phyloP scores from a whole-genome alignment of 2,329 filamentous ascomycete genomes.

The Xylariaceae sp. region DNA sequence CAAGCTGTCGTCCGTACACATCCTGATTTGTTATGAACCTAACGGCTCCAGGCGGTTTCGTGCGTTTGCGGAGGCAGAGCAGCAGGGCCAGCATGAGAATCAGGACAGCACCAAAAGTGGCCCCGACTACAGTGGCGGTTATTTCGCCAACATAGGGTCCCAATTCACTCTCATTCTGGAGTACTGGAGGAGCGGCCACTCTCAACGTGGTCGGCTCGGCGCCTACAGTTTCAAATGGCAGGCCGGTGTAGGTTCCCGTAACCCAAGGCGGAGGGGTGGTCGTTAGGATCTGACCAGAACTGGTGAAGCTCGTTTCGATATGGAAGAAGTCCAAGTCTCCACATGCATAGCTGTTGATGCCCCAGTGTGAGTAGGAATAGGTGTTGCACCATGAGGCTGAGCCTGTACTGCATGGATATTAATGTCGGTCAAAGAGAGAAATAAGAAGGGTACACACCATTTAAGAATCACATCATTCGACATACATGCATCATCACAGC shows the following conservation, averaged over 20 bases:
- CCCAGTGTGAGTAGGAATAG: neutral
- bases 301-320: neutral
- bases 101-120: neutral
- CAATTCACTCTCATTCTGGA: neutral
- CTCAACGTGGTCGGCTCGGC: neutral
- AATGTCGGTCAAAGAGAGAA: neutral
- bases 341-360: neutral
- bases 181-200: neutral
- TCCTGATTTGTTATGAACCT: neutral
- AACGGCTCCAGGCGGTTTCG: neutral
- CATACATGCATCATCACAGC: neutral
- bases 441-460: neutral
- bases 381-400: neutral
- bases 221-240: neutral
- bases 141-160: neutral
- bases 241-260: neutral
- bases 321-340: neutral
- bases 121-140: neutral
- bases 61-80: neutral
- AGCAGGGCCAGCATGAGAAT: neutral
- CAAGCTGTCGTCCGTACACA: neutral
- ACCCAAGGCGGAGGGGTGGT: neutral
- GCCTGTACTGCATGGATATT: neutral
- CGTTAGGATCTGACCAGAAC: neutral
- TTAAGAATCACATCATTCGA: neutral